A percentile compares a stretch with the other conserved stretches of the same genome.
phyloP scores from a whole-genome alignment of 2,329 filamentous ascomycete genomes.

The Aspergillus ibericus region DNA sequence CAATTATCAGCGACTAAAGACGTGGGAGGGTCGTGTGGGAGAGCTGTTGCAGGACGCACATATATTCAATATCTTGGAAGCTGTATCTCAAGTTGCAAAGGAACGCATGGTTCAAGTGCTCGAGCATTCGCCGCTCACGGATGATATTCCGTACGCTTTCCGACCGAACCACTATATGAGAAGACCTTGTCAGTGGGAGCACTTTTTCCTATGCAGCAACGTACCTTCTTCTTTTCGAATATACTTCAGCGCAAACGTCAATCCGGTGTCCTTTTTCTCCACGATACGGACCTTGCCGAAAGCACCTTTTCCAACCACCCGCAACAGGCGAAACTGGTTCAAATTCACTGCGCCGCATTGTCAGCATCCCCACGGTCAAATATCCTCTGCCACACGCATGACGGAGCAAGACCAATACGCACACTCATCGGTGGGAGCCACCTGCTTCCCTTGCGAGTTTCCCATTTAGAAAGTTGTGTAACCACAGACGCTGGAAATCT shows the following conservation, averaged over 20 bases:
- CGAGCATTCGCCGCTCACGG: slow-evolving; percentile 93
- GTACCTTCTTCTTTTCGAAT: slow-evolving; percentile 94
- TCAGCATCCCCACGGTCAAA: slow-evolving; percentile 18
- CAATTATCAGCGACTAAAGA: slow-evolving; percentile 23
- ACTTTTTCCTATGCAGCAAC: slow-evolving; percentile 9
- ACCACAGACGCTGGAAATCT: slow-evolving; percentile 19
- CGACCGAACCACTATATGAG: slow-evolving; percentile 77
- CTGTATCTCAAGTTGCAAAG: slow-evolving; percentile 98
- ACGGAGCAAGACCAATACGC: slow-evolving; percentile 36
- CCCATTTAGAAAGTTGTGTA: slow-evolving; percentile 63
- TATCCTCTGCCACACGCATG: background rate
- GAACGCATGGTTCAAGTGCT: slow-evolving; percentile 96
- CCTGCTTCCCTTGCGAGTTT: slow-evolving; percentile 90
- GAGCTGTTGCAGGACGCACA: slow-evolving; percentile 58
- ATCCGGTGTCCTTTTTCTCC: slow-evolving; percentile 89
- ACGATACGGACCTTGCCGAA: slow-evolving; percentile 99
- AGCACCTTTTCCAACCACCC: slow-evolving; percentile 94
- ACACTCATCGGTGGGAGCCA: slow-evolving; percentile 93
- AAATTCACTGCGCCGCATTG: slow-evolving; percentile 69
- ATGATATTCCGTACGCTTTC: slow-evolving; percentile 99
- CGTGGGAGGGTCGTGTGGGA: background rate
- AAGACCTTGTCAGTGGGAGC: slow-evolving; percentile 22
- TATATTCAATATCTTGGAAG: slow-evolving; percentile 98
- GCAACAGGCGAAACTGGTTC: slow-evolving; percentile 92
- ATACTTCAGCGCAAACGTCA: slow-evolving; percentile 96